Evolutionary conservation across 1,139 yeast genomes (phyloP).

Genomic region (Geotrichum fermentans): DNA sequence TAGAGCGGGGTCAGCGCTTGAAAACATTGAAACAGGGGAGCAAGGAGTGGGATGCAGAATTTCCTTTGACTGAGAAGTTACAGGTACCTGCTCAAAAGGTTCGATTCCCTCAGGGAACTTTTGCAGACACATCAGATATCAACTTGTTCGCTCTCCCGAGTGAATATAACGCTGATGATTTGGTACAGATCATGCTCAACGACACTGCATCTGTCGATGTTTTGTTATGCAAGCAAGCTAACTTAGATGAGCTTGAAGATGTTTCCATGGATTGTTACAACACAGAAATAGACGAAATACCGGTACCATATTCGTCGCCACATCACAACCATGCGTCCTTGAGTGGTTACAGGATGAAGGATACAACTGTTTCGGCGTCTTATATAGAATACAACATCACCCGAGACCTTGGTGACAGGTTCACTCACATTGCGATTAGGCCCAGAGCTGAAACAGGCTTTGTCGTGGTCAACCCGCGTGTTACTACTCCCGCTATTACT

Average conservation of each 20-base stretch:
- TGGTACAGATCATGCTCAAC: constrained; percentile 2
- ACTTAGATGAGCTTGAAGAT: background rate
- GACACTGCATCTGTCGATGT: constrained; percentile 7
- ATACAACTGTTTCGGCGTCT: constrained; percentile 8
- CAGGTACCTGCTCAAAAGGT: background rate
- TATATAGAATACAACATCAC: constrained; percentile 12
- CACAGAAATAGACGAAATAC: constrained; percentile 2
- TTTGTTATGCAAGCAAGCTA: constrained; percentile 4
- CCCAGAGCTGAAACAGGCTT: constrained; percentile 6
- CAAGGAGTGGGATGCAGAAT: background rate
- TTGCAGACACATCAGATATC: background rate
- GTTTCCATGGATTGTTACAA: constrained; percentile 7
- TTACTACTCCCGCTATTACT: constrained; percentile 22
- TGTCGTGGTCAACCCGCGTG: constrained; percentile 36
- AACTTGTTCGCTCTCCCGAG: background rate
- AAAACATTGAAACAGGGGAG: background rate
- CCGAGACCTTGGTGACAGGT: constrained; percentile 5
- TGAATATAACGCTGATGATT: background rate
- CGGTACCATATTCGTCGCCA: constrained; percentile 13
- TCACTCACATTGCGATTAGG: constrained; percentile 15
- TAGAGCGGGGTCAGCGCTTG: background rate
- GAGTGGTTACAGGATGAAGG: constrained; percentile 12
- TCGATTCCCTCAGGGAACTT: background rate
- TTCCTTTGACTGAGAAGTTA: background rate
- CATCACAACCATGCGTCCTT: constrained; percentile 9